These are phyloP conservation scores for Raddia distichophylla DNA, from an alignment of 176 grass and related monocot genomes.

Conservation along the genomic window DNA sequence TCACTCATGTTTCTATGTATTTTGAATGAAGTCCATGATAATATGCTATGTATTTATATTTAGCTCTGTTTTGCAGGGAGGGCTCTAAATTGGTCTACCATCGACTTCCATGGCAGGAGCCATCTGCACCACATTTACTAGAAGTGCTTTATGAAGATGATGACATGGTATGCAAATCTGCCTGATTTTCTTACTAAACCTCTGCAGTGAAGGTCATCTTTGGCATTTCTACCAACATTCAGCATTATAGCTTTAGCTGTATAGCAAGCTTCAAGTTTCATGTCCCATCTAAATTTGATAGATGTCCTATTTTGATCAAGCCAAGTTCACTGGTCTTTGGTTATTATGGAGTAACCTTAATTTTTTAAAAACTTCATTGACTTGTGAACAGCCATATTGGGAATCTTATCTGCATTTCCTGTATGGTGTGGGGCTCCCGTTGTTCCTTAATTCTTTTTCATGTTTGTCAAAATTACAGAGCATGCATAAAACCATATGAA, in stretches of 20 bases:
- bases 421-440: too few relatives aligned
- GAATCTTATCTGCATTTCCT: too few relatives aligned
- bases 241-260: neutral
- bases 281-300: neutral
- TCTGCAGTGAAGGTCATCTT: neutral
- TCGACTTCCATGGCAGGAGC: conserved; percentile 85
- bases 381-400: neutral
- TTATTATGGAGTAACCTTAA: neutral
- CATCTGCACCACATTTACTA: conserved; percentile 62
- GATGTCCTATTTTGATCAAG: neutral
- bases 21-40: conserved; percentile 18
- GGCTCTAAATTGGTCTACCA: conserved; percentile 76
- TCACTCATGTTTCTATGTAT: neutral
- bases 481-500: neutral
- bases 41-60: conserved; percentile 25
- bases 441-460: too few relatives aligned
- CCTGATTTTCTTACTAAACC: neutral
- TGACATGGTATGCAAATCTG: conserved; percentile 67
- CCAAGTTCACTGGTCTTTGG: neutral
- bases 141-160: conserved; percentile 94
- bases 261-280: conserved; percentile 17
- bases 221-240: neutral
- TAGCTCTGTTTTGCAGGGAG: conserved; percentile 52
- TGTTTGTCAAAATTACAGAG: neutral
- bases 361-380: neutral